Conservation (phyloP, 116 monocot species). For the Cymodocea nodosa region DNA sequence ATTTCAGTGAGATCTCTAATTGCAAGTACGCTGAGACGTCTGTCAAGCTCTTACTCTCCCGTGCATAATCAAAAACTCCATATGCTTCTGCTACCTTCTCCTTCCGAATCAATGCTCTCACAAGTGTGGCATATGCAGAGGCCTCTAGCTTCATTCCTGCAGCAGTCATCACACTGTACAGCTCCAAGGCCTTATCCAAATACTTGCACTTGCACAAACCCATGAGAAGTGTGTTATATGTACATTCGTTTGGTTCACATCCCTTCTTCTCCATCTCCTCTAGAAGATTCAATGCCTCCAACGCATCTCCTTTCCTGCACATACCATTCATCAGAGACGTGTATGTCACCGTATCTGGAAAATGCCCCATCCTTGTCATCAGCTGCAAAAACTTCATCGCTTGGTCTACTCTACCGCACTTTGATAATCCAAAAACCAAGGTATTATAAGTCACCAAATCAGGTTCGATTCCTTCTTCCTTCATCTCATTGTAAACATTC, state of each 20-base stretch:
- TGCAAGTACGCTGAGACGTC: conserved; percentile 58
- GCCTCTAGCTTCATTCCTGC: conserved; percentile 62
- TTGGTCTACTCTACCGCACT: conserved; percentile 59
- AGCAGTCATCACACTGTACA: conserved; percentile 47
- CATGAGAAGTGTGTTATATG: conserved; percentile 77
- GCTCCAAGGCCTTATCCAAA: conserved; percentile 59
- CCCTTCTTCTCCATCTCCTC: conserved; percentile 78
- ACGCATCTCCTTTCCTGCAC: conserved; percentile 74
- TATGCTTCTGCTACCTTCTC: conserved; percentile 68
- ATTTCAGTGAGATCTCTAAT: conserved; percentile 73
- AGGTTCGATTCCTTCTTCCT: conserved; percentile 74
- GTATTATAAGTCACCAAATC: conserved; percentile 91
- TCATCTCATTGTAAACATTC: conserved; percentile 82
- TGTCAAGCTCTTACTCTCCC: conserved; percentile 65
- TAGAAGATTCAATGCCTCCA: conserved; percentile 45
- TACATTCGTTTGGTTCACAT: conserved; percentile 71
- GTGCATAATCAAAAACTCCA: conserved; percentile 79
- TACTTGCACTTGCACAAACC: conserved; percentile 63
- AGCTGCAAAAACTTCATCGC: conserved; percentile 57
- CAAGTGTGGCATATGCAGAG: conserved; percentile 56
- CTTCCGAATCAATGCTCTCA: conserved; percentile 51
- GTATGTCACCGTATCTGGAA: conserved; percentile 69
- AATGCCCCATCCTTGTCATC: conserved; percentile 55
- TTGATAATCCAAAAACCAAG: conserved; percentile 65
- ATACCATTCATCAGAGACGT: conserved; percentile 84